Percentiles rank a stretch among this genome's conserved stretches.
These are phyloP conservation scores for Neonothopanus nambi DNA, from an alignment of 1,284 basidiomycete genomes.

Conservation along the genomic window DNA sequence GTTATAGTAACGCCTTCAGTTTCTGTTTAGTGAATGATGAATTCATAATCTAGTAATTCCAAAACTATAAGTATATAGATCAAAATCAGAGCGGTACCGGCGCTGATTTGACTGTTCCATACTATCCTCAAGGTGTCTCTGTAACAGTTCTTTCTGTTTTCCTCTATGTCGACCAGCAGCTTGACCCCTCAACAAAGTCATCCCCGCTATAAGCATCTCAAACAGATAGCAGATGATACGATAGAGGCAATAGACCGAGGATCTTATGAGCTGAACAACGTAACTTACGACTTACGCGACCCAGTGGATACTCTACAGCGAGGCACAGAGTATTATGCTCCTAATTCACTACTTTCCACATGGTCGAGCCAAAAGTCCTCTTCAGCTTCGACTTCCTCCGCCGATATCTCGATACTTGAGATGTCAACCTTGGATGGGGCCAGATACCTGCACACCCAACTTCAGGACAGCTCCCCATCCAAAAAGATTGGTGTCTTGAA, in stretches of 20 bases:
- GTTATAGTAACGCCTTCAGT: too few species aligned
- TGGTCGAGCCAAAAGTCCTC: slow-evolving; percentile 18
- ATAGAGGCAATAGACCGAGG: slow-evolving; percentile 36
- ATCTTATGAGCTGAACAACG: slow-evolving; percentile 23
- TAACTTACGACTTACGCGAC: slow-evolving; percentile 26
- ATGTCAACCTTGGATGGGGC: slow-evolving; percentile 57
- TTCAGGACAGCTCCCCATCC: slow-evolving; percentile 18
- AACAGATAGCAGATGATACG: slow-evolving; percentile 34
- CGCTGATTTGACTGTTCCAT: too few species aligned
- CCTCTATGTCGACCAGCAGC: too few species aligned
- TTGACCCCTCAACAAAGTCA: background rate
- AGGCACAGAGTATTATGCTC: slow-evolving; percentile 34
- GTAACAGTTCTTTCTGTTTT: too few species aligned
- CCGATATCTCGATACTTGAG: slow-evolving; percentile 46
- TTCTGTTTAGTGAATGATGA: too few species aligned
- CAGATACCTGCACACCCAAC: slow-evolving; percentile 24
- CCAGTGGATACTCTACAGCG: slow-evolving; percentile 26
- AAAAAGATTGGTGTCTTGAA: slow-evolving; percentile 59
- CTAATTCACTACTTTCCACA: slow-evolving; percentile 31
- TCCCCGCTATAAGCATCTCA: slow-evolving; percentile 7
- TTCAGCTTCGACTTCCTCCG: slow-evolving; percentile 1
- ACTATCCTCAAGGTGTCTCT: too few species aligned
- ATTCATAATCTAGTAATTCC: too few species aligned
- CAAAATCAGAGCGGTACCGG: too few species aligned
- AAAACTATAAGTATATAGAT: too few species aligned